A percentile compares a stretch with the other conserved stretches of the same genome.
Evolutionary conservation across 768 basidiomycete species (phyloP).

Genomic region (Podaxis rugospora): DNA sequence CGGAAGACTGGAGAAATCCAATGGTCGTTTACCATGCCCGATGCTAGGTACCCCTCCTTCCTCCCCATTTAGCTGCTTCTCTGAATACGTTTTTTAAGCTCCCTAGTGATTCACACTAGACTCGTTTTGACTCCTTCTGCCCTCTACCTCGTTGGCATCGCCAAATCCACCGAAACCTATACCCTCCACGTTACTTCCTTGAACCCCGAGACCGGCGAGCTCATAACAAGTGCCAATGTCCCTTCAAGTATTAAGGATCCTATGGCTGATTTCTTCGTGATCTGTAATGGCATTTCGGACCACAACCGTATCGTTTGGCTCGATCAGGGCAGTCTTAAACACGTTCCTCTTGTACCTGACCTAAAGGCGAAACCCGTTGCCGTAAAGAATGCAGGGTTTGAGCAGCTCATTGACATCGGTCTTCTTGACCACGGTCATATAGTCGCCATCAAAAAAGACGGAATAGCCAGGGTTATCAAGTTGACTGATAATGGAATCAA

Average conservation of each 20-base stretch:
- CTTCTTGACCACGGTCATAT: conserved; percentile 53
- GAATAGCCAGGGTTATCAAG: conserved; percentile 51
- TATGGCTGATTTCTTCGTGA: conserved; percentile 24
- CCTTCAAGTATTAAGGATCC: conserved; percentile 44
- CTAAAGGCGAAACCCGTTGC: conserved; percentile 44
- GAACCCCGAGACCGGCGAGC: conserved; percentile 45
- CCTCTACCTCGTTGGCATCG: conserved; percentile 54
- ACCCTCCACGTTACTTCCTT: conserved; percentile 67
- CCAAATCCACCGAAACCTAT: conserved; percentile 47
- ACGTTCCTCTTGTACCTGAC: conserved; percentile 45
- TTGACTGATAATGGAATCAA: conserved; percentile 39
- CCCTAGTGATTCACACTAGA: conserved; percentile 59
- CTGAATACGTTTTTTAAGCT: conserved; percentile 34
- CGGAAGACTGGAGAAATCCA: conserved; percentile 43
- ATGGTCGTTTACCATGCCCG: conserved; percentile 67
- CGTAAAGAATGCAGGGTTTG: conserved; percentile 42
- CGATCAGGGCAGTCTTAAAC: conserved; percentile 46
- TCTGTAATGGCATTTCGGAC: conserved; percentile 26
- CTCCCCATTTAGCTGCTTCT: neutral
- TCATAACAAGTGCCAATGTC: conserved; percentile 45
- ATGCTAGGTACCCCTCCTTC: conserved; percentile 40
- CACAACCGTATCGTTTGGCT: conserved; percentile 39
- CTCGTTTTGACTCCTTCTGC: conserved; percentile 48
- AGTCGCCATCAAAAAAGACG: conserved; percentile 54
- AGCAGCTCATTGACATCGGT: conserved; percentile 56